Percentiles rank a stretch among this genome's conserved stretches.
These are phyloP conservation scores for Colletotrichum godetiae DNA, from an alignment of 2,329 filamentous ascomycete species.

Conservation along the genomic window DNA sequence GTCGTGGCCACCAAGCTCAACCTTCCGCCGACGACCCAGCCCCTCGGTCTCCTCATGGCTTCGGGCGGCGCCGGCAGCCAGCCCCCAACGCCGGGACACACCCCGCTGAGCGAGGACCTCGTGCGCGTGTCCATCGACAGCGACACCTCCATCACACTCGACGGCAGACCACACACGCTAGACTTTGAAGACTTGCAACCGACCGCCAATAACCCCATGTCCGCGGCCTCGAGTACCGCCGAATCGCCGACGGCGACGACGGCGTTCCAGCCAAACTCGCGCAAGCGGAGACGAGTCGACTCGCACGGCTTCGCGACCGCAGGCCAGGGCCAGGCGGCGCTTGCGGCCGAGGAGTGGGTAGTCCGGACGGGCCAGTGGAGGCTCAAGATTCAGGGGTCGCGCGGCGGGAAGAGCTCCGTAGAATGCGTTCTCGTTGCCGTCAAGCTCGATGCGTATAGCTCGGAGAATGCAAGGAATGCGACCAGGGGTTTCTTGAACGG, in stretches of 20 bases:
- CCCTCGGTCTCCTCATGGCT: slow-evolving; percentile 75
- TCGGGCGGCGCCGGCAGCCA: slow-evolving; percentile 71
- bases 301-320: slow-evolving; percentile 36
- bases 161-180: slow-evolving; percentile 61
- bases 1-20: slow-evolving; percentile 86
- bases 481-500: slow-evolving; percentile 70
- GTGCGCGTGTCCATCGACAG: slow-evolving; percentile 73
- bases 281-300: slow-evolving; percentile 60
- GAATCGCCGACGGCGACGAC: slow-evolving; percentile 48
- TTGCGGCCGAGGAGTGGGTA: slow-evolving; percentile 65
- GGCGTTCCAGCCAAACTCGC: slow-evolving; percentile 46
- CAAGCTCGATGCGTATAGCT: slow-evolving; percentile 78
- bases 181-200: slow-evolving; percentile 38
- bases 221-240: slow-evolving; percentile 47
- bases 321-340: slow-evolving; percentile 30
- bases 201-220: slow-evolving; percentile 37
- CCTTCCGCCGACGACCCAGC: slow-evolving; percentile 68
- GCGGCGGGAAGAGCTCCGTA: slow-evolving; percentile 62
- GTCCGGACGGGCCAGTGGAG: slow-evolving; percentile 79
- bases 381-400: slow-evolving; percentile 69
- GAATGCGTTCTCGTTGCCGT: slow-evolving; percentile 82
- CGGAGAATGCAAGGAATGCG: slow-evolving; percentile 74
- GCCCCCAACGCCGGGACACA: slow-evolving; percentile 75
- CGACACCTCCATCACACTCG: slow-evolving; percentile 68
- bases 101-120: slow-evolving; percentile 75